Evolutionary conservation across 1,284 basidiomycete species (phyloP).

Genomic region (Coniferiporia weirii): DNA sequence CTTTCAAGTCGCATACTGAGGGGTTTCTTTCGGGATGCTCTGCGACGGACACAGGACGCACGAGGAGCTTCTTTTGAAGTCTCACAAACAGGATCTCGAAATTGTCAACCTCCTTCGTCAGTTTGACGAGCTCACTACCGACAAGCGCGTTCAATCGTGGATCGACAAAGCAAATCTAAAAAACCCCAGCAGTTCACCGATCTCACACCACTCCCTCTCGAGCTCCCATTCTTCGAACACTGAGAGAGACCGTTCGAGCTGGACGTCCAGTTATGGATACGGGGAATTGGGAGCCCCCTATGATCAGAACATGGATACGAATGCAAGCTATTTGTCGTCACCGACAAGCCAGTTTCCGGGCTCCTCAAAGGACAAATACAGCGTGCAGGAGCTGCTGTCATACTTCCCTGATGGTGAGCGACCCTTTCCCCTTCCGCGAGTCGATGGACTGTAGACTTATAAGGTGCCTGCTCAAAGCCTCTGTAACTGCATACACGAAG

Average conservation of each 20-base stretch:
- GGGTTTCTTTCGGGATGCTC: background rate
- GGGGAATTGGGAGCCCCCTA: slow-evolving; percentile 9
- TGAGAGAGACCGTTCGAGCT: slow-evolving; percentile 10
- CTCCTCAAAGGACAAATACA: slow-evolving; percentile 5
- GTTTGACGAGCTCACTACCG: slow-evolving; percentile 41
- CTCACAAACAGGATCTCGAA: slow-evolving; percentile 42
- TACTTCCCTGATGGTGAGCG: slow-evolving; percentile 16
- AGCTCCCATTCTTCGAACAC: slow-evolving; percentile 8
- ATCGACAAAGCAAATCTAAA: slow-evolving; percentile 28
- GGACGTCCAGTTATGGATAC: slow-evolving; percentile 13
- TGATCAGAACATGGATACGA: slow-evolving; percentile 8
- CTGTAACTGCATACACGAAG: slow-evolving; percentile 10
- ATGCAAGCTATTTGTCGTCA: slow-evolving; percentile 7
- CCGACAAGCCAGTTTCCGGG: slow-evolving; percentile 1
- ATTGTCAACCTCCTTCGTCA: slow-evolving; percentile 43
- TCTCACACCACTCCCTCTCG: slow-evolving; percentile 27
- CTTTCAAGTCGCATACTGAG: background rate
- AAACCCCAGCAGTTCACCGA: slow-evolving; percentile 16
- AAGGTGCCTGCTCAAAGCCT: background rate
- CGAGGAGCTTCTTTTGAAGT: slow-evolving; percentile 47
- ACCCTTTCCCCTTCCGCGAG: background rate
- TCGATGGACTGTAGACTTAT: background rate
- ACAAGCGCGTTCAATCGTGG: slow-evolving; percentile 38
- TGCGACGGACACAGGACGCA: slow-evolving; percentile 38
- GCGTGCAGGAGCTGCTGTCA: slow-evolving; percentile 6